Conservation (phyloP, 139 green algal species). For the Chlorella vulgaris region DNA sequence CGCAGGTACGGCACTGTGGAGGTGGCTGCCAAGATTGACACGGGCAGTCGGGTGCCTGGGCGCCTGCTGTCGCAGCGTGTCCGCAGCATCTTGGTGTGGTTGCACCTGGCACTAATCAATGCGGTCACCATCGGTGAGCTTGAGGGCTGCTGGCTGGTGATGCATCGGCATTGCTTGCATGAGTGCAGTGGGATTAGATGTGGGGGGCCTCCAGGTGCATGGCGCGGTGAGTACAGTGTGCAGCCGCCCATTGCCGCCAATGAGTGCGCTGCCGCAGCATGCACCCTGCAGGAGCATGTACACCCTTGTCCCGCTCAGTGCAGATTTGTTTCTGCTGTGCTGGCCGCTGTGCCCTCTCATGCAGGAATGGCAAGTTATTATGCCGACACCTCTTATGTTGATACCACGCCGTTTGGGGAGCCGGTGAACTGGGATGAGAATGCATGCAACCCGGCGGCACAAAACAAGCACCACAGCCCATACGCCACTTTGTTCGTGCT, state of each 20-base stretch:
- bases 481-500: not conserved
- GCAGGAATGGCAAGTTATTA: too few species aligned
- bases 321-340: too few species aligned
- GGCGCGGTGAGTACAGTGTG: too few species aligned
- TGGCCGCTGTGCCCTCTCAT: too few species aligned
- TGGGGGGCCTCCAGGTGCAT: too few species aligned
- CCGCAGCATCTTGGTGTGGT: conserved; percentile 22
- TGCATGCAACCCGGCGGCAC: not conserved
- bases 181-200: too few species aligned
- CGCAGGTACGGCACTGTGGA: conserved; percentile 38
- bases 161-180: too few species aligned
- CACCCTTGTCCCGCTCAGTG: too few species aligned
- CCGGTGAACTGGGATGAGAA: not conserved
- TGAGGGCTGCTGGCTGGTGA: not conserved
- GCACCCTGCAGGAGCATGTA: too few species aligned
- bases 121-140: conserved; percentile 4
- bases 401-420: not conserved
- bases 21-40: not conserved
- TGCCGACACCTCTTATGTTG: conserved; percentile 12
- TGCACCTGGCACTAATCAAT: conserved; percentile 26
- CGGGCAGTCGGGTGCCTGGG: not conserved
- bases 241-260: too few species aligned
- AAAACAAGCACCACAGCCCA: not conserved
- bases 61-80: not conserved
- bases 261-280: too few species aligned